Conservation (phyloP, 768 basidiomycete genomes). For the Pleurotus ostreatus region DNA sequence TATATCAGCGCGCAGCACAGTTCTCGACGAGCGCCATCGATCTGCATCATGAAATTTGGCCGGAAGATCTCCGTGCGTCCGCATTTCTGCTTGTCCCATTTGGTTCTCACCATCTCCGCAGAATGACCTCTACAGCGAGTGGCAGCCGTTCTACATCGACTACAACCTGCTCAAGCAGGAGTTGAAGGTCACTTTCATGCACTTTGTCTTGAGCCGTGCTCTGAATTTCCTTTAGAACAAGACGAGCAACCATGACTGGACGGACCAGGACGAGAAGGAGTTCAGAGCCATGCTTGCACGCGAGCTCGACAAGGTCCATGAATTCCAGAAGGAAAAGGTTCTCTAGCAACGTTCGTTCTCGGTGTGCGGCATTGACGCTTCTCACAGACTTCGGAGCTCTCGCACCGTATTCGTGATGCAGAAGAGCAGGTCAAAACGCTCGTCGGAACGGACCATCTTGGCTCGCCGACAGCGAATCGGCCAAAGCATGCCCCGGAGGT, state of each 20-base stretch:
- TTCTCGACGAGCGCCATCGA: no score
- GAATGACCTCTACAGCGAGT: slow-evolving; percentile 86
- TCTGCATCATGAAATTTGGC: slow-evolving; percentile 69
- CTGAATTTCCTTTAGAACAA: neutral
- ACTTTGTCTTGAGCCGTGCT: neutral
- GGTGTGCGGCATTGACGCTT: neutral
- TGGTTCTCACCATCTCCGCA: slow-evolving; percentile 21
- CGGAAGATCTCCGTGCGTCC: slow-evolving; percentile 63
- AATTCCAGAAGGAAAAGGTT: slow-evolving; percentile 90
- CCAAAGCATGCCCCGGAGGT: neutral
- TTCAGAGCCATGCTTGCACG: slow-evolving; percentile 76
- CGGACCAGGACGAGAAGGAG: slow-evolving; percentile 71
- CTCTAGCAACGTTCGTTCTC: slow-evolving; percentile 5
- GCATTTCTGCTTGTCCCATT: neutral
- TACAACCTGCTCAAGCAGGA: slow-evolving; percentile 88
- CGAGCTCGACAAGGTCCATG: slow-evolving; percentile 92
- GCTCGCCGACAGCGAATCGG: neutral
- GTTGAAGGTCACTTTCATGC: slow-evolving; percentile 58
- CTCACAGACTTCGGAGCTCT: slow-evolving; percentile 74
- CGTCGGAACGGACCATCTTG: slow-evolving; percentile 50
- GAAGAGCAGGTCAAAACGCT: slow-evolving; percentile 79
- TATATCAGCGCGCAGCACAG: no score
- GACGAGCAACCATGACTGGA: slow-evolving; percentile 50
- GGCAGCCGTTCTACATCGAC: slow-evolving; percentile 87
- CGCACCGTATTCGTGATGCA: slow-evolving; percentile 75